Base-by-base conservation (phyloP, 2,329 filamentous ascomycete genomes). In the Monilinia polystroma region DNA sequence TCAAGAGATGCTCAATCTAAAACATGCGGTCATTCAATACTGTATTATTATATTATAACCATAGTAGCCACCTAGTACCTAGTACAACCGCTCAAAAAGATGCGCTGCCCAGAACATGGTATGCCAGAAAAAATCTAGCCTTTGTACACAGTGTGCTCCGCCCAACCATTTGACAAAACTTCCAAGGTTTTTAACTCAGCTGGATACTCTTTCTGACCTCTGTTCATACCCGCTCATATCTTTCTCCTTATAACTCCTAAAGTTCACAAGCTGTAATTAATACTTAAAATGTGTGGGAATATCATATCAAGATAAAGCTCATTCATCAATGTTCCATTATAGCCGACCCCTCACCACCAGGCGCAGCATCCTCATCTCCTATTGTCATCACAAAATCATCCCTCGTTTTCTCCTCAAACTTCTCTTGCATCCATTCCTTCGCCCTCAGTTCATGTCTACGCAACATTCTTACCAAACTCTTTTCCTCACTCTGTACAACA, bases 381-480 rank as follows among this genome's bases (percentile, higher is more conserved):
- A 70, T 69, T 26, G 67, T 70, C 57, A 70, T 68, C 53, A 66
- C 70, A 43, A 67, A 55, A 38, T 69, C 56, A 45, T 32, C 6
- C 55, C 26, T 43, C 38, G 58, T 45, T 52, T 62, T 55, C 56
- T 68, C 65, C 6, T 73, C 70, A 60, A 70, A 67, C 43, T 67
- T 65, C 18, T 49, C 63, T 2, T 88, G 83, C 54, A 66, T 52
- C 81, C 84, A 89, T 35, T 78, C 73, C 56, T 81, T 79, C 1
- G 82, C 81, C 49, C 88, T 84, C 3, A 73, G 72, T 2, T 81
- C 80, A 72, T 88, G 85, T 63, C 77, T 77, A 55, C 79, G 78
- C 82, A 87, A 85, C 85, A 87, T 87, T 68, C 78, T 80, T 55
- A 80, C 81, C 14, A 88, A 77, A 0, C 82, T 82, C 12, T 75